phyloP scores from a whole-genome alignment of 2,329 filamentous ascomycete species.

The Diaporthe sp. region DNA sequence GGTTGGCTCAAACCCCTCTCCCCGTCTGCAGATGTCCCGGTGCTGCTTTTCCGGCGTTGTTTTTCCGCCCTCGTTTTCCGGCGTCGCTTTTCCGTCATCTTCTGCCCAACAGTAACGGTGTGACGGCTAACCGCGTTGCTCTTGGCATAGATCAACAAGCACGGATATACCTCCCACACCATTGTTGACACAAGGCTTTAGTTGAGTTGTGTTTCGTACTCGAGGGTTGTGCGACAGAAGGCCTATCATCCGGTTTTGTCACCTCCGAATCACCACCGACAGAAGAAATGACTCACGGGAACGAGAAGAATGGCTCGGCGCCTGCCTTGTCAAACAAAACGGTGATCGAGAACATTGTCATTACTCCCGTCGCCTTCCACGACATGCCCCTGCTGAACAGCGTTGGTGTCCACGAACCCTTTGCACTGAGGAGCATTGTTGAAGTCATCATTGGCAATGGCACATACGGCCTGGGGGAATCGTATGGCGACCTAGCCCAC shows the following conservation, averaged over 20 bases:
- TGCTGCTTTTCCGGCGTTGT: slow-evolving; percentile 12
- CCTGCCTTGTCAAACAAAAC: neutral
- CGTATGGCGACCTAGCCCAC: slow-evolving; percentile 57
- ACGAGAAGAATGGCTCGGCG: neutral
- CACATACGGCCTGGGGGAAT: slow-evolving; percentile 56
- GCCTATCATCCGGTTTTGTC: too few species aligned
- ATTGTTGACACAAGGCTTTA: neutral
- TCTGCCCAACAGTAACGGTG: neutral
- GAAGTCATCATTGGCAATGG: slow-evolving; percentile 52
- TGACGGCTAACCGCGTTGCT: neutral
- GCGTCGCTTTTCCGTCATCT: slow-evolving; percentile 1
- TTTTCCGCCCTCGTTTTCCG: slow-evolving; percentile 22
- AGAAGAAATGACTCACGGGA: neutral
- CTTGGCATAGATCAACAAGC: neutral
- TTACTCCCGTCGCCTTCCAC: slow-evolving; percentile 60
- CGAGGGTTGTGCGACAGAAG: neutral
- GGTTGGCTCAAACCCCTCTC: slow-evolving; percentile 30
- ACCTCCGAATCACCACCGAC: neutral
- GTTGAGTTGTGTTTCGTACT: neutral
- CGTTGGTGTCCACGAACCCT: slow-evolving; percentile 60
- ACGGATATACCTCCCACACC: neutral
- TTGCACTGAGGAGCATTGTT: slow-evolving; percentile 58
- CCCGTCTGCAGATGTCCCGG: slow-evolving; percentile 11
- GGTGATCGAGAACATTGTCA: slow-evolving; percentile 54
- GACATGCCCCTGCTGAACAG: slow-evolving; percentile 61